Evolutionary conservation across 2,329 filamentous ascomycete species (phyloP), one percentile per base, ranked within the genome.

Genomic region (Ceratocystis destructans): DNA sequence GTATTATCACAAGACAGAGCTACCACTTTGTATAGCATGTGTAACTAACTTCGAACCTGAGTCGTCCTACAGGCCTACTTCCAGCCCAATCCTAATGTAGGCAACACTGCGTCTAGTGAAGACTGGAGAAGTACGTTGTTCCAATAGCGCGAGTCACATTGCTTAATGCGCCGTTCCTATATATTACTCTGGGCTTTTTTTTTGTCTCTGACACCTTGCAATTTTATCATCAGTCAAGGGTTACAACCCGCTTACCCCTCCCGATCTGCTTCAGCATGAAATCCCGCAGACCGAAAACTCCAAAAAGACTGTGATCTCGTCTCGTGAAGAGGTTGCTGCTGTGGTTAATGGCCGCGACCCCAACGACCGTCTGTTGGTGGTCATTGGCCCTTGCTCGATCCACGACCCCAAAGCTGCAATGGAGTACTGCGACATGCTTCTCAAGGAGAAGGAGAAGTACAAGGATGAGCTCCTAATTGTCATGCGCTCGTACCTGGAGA

Each of bases 401-500:
- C 94, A 99, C 79, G 94, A 99, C 75, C 93, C 94, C 20, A 80
- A 87, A 66, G 88, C 90, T 69, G 93, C 93, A 10, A 83, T 96
- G 71, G 90, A 93, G 74, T 99, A 99, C 85, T 96, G 91, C 81
- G 86, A 91, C 73, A 82, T 87, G 70, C 82, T 99, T 69, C 75
- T 95, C 71, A 80, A 84, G 73, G 80, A 95, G 72, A 92, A 93
- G 77, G 84, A 92, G 74, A 94, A 95, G 79, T 87, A 96, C 79
- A 83, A 88, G 75, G 83, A 92, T 73, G 90, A 97, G 74, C 83
- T 99, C 46, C 82, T 95, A 72, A 94, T 99, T 71, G 88, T 99
- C 69, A 99, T 99, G 94, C 89, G 94, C 71, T 89, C 90, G 70
- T 99, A 99, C 83, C 85, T 99, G 68, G 94, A 99, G 82, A 99